Conservation (phyloP, 1,284 basidiomycete genomes). For the Apiotrichum akiyoshidainum region DNA sequence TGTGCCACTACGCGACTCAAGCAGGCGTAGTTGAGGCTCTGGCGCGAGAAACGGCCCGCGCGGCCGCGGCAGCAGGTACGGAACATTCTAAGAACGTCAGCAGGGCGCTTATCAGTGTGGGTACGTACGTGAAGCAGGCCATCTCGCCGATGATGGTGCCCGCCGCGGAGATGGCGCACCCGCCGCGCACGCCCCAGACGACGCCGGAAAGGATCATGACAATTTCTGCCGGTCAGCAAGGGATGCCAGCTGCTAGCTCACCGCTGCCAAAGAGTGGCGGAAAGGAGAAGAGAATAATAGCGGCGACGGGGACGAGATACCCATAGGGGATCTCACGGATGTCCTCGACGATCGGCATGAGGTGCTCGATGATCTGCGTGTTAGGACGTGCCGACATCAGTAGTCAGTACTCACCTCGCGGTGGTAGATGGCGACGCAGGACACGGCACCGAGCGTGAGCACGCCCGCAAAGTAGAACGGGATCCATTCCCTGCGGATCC, state of each 20-base stretch:
- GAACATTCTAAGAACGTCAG: slow-evolving; percentile 33
- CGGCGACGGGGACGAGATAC: slow-evolving; percentile 42
- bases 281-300: slow-evolving; percentile 50
- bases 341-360: slow-evolving; percentile 28
- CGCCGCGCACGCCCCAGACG: slow-evolving; percentile 48
- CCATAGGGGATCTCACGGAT: slow-evolving; percentile 27
- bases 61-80: slow-evolving; percentile 40
- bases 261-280: slow-evolving; percentile 50
- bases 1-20: slow-evolving; percentile 40
- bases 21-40: slow-evolving; percentile 48
- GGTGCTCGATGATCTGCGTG: slow-evolving; percentile 28
- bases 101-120: background rate
- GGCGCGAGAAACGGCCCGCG: slow-evolving; percentile 43
- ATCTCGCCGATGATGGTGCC: slow-evolving; percentile 47
- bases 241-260: slow-evolving; percentile 3
- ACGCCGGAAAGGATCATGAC: slow-evolving; percentile 44
- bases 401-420: slow-evolving; percentile 22
- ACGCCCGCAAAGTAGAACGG: slow-evolving; percentile 25
- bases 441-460: slow-evolving; percentile 22
- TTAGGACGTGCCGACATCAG: background rate
- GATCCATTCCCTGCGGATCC: slow-evolving; percentile 32
- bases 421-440: slow-evolving; percentile 33
- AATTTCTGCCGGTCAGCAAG: slow-evolving; percentile 24
- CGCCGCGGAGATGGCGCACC: slow-evolving; percentile 40
- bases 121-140: slow-evolving; percentile 35